A percentile compares a stretch with the other conserved stretches of the same genome.
Conservation (phyloP, 2,329 filamentous ascomycete species). For the Penicillium sp. region DNA sequence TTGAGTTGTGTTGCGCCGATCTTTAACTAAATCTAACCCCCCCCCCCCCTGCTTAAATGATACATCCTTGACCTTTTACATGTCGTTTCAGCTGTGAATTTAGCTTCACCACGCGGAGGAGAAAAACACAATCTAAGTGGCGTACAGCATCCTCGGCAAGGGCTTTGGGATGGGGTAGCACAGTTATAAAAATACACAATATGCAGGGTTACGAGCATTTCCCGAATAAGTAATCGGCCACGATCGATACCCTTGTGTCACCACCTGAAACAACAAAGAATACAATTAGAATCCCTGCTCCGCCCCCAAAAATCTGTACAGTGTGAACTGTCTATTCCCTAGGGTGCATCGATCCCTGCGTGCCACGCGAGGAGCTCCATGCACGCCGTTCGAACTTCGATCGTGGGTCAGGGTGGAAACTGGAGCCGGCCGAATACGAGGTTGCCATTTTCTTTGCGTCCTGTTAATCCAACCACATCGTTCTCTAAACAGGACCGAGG, state of each 20-base stretch:
- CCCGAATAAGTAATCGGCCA: not conserved
- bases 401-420: slow-evolving; percentile 7
- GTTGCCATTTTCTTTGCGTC: not conserved
- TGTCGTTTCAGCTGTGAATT: not conserved
- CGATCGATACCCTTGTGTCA: not conserved
- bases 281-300: not conserved
- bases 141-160: not conserved
- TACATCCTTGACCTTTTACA: no score
- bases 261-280: not conserved
- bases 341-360: slow-evolving; percentile 4
- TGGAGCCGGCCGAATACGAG: slow-evolving; percentile 17
- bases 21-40: not conserved
- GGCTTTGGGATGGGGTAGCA: not conserved
- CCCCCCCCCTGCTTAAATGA: not conserved
- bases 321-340: not conserved
- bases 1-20: not conserved
- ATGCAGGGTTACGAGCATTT: slow-evolving; percentile 6
- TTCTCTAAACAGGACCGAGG: not conserved
- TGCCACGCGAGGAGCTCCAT: slow-evolving; percentile 9
- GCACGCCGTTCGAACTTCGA: not conserved
- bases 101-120: not conserved
- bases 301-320: not conserved
- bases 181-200: not conserved
- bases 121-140: not conserved
- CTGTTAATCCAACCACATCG: not conserved